A percentile compares a stretch with the other conserved stretches of the same genome.
Conservation (phyloP, 495 filamentous ascomycete genomes). For the Hyphodiscus hymeniophilus region DNA sequence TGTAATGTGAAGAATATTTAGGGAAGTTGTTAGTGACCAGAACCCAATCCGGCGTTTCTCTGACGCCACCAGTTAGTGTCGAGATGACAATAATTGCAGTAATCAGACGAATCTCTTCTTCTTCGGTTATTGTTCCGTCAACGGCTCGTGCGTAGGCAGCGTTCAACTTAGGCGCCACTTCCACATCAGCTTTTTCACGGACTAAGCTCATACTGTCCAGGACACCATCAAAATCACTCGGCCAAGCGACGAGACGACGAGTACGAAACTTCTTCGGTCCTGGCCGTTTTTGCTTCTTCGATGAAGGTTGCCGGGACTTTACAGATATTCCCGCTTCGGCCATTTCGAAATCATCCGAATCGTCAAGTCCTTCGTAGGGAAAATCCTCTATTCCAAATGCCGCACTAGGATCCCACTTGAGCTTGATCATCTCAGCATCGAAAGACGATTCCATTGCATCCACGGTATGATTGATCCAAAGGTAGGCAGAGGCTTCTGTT, state of each 20-base stretch:
- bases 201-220: conserved; percentile 1
- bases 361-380: conserved; percentile 25
- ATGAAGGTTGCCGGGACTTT: conserved; percentile 1
- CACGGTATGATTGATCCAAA: not conserved
- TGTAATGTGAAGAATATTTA: conserved; percentile 42
- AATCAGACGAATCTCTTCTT: conserved; percentile 39
- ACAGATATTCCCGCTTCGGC: conserved; percentile 15
- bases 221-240: conserved; percentile 17
- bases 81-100: conserved; percentile 67
- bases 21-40: conserved; percentile 60
- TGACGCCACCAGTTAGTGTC: conserved; percentile 64
- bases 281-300: not conserved
- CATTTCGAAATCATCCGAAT: conserved; percentile 14
- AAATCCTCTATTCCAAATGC: conserved; percentile 31
- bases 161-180: not conserved
- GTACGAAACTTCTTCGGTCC: not conserved
- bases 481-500: not conserved
- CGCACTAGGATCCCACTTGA: conserved; percentile 8
- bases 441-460: not conserved
- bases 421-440: not conserved
- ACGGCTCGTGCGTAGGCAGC: conserved; percentile 18
- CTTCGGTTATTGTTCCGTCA: not conserved
- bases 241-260: conserved; percentile 8
- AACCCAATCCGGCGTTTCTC: conserved; percentile 64
- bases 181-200: conserved; percentile 3